Evolutionary conservation across 768 basidiomycete species (phyloP), one percentile per base, ranked within the genome.

Genomic region (Mycena indigotica): DNA sequence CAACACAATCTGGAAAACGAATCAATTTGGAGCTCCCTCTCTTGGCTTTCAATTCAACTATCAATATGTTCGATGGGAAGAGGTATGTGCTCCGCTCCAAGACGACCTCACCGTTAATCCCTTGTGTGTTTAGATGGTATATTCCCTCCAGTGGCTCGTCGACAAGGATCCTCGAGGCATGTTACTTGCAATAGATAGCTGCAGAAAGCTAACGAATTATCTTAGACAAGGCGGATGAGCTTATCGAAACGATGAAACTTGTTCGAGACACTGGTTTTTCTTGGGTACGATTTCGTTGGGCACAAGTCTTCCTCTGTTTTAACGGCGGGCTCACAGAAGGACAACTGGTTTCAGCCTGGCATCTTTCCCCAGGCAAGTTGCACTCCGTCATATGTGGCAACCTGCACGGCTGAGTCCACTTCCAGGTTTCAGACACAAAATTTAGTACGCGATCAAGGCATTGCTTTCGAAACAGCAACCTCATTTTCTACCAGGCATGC

Each of bases 51-150:
- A 78, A 54, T 77, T 72, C 38, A 73, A 73, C 50, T 77, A 77
- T 55, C 77, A 78, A 46, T 76, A 59, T 30, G 77, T 78, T 4
- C 70, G 77, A 19, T 77, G 73, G 75, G 77, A 77, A 63, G 77
- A 77, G 67, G 76, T 74, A 41, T 23, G 65, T 19, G 13, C 1
- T 28, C 24, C 13, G 40, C 32, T 17, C 2, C 19, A 19, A 40
- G n/a, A 19, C 15, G 24, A 32, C 41, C 23, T 24, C 3, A 2
- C 28, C 16, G 5, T 3, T 16, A 17, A 45, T 45, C 10, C n/a
- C 24, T 6, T 1, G 25, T 57, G 25, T 38, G 12, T 17, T 8
- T 38, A 77, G 73, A 58, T 78, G 6, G 54, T 78, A 1, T 75
- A 74, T 56, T 65, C 67, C 16, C 62, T 77, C 6, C 68, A 78